Base-by-base conservation (phyloP, 2,329 filamentous ascomycete genomes). In the Trichoderma asperellum region DNA sequence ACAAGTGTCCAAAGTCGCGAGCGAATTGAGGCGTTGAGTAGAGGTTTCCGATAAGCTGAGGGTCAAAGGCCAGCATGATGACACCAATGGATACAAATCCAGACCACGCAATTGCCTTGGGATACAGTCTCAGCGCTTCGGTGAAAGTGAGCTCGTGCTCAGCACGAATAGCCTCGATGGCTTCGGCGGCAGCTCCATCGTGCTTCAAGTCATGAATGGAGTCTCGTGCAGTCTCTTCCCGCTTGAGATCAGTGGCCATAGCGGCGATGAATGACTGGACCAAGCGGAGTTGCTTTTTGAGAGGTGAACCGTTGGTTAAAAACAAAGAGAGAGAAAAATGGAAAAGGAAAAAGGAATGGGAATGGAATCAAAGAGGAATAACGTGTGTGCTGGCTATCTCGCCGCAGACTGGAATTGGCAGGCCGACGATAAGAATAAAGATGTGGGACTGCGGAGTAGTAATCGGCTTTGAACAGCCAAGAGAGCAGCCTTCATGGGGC, bases 51-150 rank as follows among this genome's bases (percentile, higher is more conserved):
- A 90, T 82, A 11, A 91, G 83, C 75, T 91, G 88, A 0, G 87
- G 86, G 75, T 91, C 88, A 73, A 90, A 91, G 4, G 87, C 87
- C 53, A 85, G 76, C 86, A 89, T 89, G 71, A 89, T 85, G 47
- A 89, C 85, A 7, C 86, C 86, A 2, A 88, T 78, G 5, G 85
- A 87, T 72, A 90, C 87, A 73, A 87, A 88, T 53, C 84, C 80
- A 8, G 86, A 87, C 88, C 87, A 90, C 18, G 75, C 79, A 24
- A 84, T 81, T 8, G 83, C 82, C 32, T 79, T 78, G 16, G 83
- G 83, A 70, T 84, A 85, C 43, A 83, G 76, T 64, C 74, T 77
- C 67, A 81, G 73, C 0, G 83, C 82, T 43, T 84, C 73, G 63
- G 74, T 68, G 71, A 85, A 83, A 32, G 74, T 75, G 62, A 83